Evolutionary conservation across 2,329 filamentous ascomycete genomes (phyloP).

Genomic region (Claviceps purpurea): DNA sequence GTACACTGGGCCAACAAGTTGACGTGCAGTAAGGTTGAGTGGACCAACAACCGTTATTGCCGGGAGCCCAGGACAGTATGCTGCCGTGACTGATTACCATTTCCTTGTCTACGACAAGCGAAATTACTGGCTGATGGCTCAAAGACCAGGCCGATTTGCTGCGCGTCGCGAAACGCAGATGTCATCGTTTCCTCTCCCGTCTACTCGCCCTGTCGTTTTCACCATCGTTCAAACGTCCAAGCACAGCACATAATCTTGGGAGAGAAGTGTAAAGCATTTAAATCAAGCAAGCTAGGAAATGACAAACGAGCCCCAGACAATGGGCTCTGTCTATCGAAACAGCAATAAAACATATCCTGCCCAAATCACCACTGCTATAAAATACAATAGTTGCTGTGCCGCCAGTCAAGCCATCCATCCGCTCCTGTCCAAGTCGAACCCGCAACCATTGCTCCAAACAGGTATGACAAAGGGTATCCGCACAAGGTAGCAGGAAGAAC

Average conservation of each 20-base stretch:
- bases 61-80: no score
- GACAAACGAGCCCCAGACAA: constrained; percentile 19
- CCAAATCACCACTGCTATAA: constrained; percentile 24
- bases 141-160: no score
- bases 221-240: no score
- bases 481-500: constrained; percentile 12
- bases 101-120: no score
- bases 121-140: no score
- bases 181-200: no score
- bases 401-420: constrained; percentile 17
- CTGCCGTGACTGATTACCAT: no score
- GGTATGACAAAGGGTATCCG: constrained; percentile 17
- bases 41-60: no score
- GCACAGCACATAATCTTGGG: background rate
- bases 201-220: no score
- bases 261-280: constrained; percentile 16
- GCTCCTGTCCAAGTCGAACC: constrained; percentile 21
- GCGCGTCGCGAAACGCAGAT: no score
- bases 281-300: constrained; percentile 28
- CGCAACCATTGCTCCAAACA: constrained; percentile 19
- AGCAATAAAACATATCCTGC: constrained; percentile 17
- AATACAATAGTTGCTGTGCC: constrained; percentile 26
- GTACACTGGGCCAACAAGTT: no score
- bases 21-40: no score
- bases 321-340: constrained; percentile 17